Percentiles rank a stretch among this genome's conserved stretches.
Conservation (phyloP, 768 basidiomycete species). For the Ramaria sp. region DNA sequence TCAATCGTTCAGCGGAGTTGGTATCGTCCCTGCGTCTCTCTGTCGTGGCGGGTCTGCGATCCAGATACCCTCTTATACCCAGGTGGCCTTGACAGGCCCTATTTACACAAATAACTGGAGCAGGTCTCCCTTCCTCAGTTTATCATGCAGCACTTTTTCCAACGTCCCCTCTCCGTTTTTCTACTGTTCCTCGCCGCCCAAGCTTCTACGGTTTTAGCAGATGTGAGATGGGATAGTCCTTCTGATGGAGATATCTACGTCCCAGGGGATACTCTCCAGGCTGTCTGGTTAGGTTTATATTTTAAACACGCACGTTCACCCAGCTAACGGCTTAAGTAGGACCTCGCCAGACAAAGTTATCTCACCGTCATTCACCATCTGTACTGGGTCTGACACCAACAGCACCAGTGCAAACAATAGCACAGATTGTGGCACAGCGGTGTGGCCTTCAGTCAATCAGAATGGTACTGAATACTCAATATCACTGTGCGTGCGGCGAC, state of each 20-base stretch:
- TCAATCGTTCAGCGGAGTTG: neutral
- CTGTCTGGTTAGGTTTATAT: neutral
- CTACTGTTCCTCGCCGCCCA: neutral
- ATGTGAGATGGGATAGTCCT: neutral
- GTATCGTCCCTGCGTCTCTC: neutral
- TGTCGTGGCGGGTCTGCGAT: no score
- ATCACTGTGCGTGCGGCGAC: neutral
- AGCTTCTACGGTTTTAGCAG: neutral
- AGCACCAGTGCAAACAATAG: neutral
- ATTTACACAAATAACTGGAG: neutral
- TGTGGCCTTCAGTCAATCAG: neutral
- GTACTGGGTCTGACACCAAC: neutral
- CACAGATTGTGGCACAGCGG: neutral
- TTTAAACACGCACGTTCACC: neutral
- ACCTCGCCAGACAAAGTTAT: neutral
- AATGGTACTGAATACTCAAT: neutral
- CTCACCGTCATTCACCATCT: neutral
- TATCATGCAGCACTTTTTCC: neutral
- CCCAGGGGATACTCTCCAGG: neutral
- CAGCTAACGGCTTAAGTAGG: neutral
- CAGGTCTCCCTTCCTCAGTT: neutral
- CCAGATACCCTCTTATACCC: neutral
- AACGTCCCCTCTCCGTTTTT: neutral
- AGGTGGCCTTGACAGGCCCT: neutral
- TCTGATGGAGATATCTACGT: neutral